phyloP scores from a whole-genome alignment of 768 basidiomycete genomes.

The Boletus reticulatus region DNA sequence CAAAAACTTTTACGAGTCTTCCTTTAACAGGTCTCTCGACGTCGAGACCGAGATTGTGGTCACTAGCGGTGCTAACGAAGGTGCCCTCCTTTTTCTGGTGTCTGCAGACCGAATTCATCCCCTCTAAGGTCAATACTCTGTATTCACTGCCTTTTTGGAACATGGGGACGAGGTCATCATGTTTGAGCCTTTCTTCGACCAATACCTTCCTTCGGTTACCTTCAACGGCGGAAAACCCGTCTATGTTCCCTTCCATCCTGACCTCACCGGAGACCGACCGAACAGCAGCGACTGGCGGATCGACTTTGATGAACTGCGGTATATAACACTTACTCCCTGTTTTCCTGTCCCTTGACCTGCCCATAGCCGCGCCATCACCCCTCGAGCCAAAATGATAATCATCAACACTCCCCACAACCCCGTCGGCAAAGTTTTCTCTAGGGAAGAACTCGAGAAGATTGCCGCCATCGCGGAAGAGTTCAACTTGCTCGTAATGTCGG shows the following conservation, averaged over 20 bases:
- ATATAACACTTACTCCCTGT: constrained; percentile 11
- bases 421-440: constrained; percentile 94
- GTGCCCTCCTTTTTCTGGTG: constrained; percentile 35
- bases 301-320: constrained; percentile 87
- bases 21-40: constrained; percentile 68
- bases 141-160: constrained; percentile 89
- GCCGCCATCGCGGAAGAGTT: constrained; percentile 87
- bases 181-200: constrained; percentile 98
- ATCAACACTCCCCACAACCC: constrained; percentile 98
- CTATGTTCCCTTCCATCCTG: constrained; percentile 93
- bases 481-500: constrained; percentile 89
- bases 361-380: constrained; percentile 72
- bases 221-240: constrained; percentile 94
- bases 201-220: constrained; percentile 88
- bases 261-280: constrained; percentile 47
- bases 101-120: constrained; percentile 1
- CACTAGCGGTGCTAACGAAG: constrained; percentile 97
- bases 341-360: constrained; percentile 4
- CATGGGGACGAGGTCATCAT: constrained; percentile 96
- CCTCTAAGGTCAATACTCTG: constrained; percentile 77
- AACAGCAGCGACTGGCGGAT: constrained; percentile 83
- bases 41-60: constrained; percentile 88
- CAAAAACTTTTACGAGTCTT: constrained; percentile 70
- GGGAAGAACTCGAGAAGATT: constrained; percentile 77
- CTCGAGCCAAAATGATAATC: constrained; percentile 91